phyloP scores from a whole-genome alignment of 2,329 filamentous ascomycete genomes.

The Cladosporium austrohemisphaericum region DNA sequence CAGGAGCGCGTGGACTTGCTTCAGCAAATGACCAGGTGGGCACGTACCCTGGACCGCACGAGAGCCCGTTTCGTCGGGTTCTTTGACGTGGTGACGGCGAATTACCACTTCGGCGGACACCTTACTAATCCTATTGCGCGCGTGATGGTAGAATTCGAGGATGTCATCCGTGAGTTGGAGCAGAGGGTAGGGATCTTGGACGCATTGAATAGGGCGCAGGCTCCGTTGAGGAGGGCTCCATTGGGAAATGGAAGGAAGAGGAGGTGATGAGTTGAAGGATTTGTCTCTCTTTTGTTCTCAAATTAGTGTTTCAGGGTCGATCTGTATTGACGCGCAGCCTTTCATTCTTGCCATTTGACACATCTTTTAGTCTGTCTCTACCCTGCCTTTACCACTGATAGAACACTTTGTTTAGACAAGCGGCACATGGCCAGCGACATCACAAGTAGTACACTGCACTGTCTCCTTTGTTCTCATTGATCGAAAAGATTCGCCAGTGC shows the following conservation, averaged over 20 bases:
- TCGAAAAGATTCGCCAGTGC: too few species aligned
- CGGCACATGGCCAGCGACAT: too few species aligned
- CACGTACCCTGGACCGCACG: background rate
- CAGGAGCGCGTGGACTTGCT: background rate
- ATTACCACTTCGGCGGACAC: too few species aligned
- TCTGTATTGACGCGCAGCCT: too few species aligned
- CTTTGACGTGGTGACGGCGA: too few species aligned
- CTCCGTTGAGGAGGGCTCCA: background rate
- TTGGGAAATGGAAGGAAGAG: background rate
- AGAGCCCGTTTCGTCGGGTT: background rate
- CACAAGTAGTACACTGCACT: too few species aligned
- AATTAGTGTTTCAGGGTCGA: background rate
- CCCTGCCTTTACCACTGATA: background rate
- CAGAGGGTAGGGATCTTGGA: background rate
- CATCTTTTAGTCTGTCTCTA: too few species aligned
- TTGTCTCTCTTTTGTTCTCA: background rate
- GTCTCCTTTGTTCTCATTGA: too few species aligned
- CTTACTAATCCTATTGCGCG: too few species aligned
- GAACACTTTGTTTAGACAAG: background rate
- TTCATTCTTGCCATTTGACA: too few species aligned
- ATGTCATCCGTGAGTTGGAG: background rate
- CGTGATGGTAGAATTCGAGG: background rate
- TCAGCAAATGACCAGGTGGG: background rate
- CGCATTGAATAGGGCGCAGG: background rate
- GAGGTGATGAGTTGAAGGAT: background rate